phyloP scores from a whole-genome alignment of 306 rosid species.

The Inga laurina region DNA sequence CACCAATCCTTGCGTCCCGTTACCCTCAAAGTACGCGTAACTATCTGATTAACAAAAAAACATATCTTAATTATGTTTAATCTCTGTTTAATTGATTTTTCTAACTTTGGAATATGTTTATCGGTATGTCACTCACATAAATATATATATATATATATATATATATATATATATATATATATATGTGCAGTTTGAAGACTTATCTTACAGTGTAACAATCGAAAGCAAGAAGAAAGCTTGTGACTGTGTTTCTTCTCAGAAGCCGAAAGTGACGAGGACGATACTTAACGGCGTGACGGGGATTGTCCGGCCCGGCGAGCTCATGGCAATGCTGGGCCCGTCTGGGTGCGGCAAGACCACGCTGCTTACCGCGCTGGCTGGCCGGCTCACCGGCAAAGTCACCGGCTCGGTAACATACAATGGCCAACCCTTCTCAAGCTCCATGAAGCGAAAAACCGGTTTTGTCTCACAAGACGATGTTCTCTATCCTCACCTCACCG shows the following conservation, averaged over 20 bases:
- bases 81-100: background rate
- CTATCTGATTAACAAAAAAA: background rate
- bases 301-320: conserved; percentile 61
- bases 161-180: background rate
- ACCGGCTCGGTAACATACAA: conserved; percentile 62
- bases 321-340: conserved; percentile 78
- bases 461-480: conserved; percentile 75
- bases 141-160: background rate
- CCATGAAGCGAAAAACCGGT: conserved; percentile 58
- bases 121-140: background rate
- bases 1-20: conserved; percentile 51
- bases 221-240: conserved; percentile 19
- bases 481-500: conserved; percentile 67
- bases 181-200: conserved; percentile 61
- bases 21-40: conserved; percentile 53
- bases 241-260: conserved; percentile 33
- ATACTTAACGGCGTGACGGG: conserved; percentile 62
- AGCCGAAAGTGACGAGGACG: conserved; percentile 31
- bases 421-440: conserved; percentile 51
- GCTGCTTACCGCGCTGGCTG: conserved; percentile 59
- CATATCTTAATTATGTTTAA: background rate
- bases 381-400: conserved; percentile 52
- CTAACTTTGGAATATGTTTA: background rate
- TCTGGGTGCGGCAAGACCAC: conserved; percentile 85
- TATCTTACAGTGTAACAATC: conserved; percentile 42